Evolutionary conservation across 495 filamentous ascomycete species (phyloP), one percentile per base, ranked within the genome.

Genomic region (Chaetomium fimeti): DNA sequence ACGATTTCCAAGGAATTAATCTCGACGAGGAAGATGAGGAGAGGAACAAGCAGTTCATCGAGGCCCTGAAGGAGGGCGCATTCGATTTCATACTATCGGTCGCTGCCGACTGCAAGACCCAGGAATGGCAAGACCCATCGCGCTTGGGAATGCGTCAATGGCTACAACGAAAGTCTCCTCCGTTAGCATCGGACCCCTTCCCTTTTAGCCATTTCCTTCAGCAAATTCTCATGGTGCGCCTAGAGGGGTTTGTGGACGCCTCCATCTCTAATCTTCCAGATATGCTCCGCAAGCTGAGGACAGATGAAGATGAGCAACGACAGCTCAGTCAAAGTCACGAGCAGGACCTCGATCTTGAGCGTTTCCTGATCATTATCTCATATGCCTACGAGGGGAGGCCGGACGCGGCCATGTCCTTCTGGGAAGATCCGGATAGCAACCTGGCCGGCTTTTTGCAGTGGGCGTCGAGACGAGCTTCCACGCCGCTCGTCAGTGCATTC

Each of bases 231-330:
- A 91, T 93, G 85, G 84, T 88, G 61, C 88, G 90, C 67, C 78
- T 98, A 18, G 92, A 97, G 74, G 81, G 82, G 0, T 94, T 96
- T 70, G 82, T 91, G n/a, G 92, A 97, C 65, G 85, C 88, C 9
- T 92, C 94, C 69, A 91, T 99, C 66, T 89, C 91, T 1, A 96
- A 98, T 73, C 90, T 97, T 84, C 94, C 95, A 3, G 92, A 97
- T 73, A 86, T 92, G 1, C 82, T 99, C 36, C 88, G 95, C 54
- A 88, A 85, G 72, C 79, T 99, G 40, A 91, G 93, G 74, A 82
- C 85, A 4, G 91, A 95, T 61, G 94, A 98, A 71, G 93, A 98
- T 71, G 89, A 91, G 62, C 91, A 93, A 72, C 81, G 91, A 60
- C 80, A 85, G 68, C 78, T 91, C 49, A 86, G 88, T 63, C 87